Conservation (phyloP, 768 basidiomycete species). For the Lactarius deliciosus region DNA sequence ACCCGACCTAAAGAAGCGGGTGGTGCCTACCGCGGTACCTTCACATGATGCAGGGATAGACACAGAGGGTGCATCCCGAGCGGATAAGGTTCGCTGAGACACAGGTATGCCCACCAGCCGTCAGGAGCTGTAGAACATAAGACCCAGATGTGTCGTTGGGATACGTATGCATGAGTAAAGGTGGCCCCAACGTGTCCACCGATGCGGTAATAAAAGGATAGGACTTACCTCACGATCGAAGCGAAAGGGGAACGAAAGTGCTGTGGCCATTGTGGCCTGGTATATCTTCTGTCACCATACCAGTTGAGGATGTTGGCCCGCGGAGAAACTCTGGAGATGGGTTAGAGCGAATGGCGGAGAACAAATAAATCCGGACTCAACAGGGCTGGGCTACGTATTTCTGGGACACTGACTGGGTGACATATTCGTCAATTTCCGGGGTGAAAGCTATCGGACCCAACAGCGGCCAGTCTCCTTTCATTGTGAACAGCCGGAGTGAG, state of each 20-base stretch:
- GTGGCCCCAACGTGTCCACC: background rate
- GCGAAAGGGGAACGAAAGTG: background rate
- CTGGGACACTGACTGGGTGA: background rate
- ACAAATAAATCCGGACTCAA: background rate
- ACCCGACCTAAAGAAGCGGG: background rate
- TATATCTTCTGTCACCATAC: background rate
- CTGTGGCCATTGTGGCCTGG: background rate
- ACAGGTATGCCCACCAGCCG: background rate
- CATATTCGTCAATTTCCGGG: background rate
- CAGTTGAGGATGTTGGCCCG: background rate
- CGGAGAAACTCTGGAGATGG: background rate
- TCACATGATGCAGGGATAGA: background rate
- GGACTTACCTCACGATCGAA: background rate
- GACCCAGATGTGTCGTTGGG: background rate
- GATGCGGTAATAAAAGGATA: background rate
- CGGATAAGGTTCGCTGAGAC: background rate
- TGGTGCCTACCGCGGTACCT: background rate
- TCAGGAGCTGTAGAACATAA: background rate
- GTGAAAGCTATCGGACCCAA: background rate
- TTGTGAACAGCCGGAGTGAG: background rate
- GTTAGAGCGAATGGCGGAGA: background rate
- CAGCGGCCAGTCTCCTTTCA: no score
- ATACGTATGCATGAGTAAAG: background rate
- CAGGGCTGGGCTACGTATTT: background rate
- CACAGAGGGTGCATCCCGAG: background rate